Conservation (phyloP, 257 asterid genomes). For the Schizonepeta tenuifolia region DNA sequence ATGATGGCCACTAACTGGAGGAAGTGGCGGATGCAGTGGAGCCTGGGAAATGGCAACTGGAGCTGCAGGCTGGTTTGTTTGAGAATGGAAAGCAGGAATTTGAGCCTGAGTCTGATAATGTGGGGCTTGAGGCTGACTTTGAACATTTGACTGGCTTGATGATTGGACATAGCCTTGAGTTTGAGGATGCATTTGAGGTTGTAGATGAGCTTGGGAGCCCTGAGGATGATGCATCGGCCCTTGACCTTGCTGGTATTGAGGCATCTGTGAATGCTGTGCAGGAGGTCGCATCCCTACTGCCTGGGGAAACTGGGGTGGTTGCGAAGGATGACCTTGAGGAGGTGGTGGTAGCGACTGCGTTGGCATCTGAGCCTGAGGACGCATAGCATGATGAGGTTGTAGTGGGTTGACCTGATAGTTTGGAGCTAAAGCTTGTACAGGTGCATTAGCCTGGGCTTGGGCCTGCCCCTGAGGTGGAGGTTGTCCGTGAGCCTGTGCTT, state of each 20-base stretch:
- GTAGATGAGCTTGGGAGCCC: slow-evolving; percentile 45
- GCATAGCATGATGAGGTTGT: slow-evolving; percentile 51
- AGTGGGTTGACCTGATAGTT: slow-evolving; percentile 53
- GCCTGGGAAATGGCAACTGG: slow-evolving; percentile 47
- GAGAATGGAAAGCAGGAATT: slow-evolving; percentile 53
- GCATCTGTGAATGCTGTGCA: slow-evolving; percentile 58
- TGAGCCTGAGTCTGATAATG: slow-evolving; percentile 47
- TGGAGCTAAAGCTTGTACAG: slow-evolving; percentile 47
- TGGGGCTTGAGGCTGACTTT: slow-evolving; percentile 55
- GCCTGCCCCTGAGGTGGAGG: slow-evolving; percentile 45
- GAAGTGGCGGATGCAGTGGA: slow-evolving; percentile 46
- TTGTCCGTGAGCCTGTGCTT: slow-evolving; percentile 42
- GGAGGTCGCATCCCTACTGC: slow-evolving; percentile 51
- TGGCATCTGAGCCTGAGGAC: slow-evolving; percentile 52
- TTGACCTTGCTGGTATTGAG: slow-evolving; percentile 60
- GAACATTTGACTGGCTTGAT: slow-evolving; percentile 45
- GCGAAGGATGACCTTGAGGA: slow-evolving; percentile 49
- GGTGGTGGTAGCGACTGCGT: slow-evolving; percentile 51
- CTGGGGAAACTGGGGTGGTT: slow-evolving; percentile 48
- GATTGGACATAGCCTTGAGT: slow-evolving; percentile 42
- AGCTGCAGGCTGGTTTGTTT: slow-evolving; percentile 53
- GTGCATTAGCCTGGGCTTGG: slow-evolving; percentile 39
- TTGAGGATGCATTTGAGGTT: slow-evolving; percentile 46
- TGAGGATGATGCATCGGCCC: slow-evolving; percentile 48
- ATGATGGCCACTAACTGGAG: slow-evolving; percentile 64